phyloP scores from a whole-genome alignment of 495 filamentous ascomycete species.

The Letharia columbiana region DNA sequence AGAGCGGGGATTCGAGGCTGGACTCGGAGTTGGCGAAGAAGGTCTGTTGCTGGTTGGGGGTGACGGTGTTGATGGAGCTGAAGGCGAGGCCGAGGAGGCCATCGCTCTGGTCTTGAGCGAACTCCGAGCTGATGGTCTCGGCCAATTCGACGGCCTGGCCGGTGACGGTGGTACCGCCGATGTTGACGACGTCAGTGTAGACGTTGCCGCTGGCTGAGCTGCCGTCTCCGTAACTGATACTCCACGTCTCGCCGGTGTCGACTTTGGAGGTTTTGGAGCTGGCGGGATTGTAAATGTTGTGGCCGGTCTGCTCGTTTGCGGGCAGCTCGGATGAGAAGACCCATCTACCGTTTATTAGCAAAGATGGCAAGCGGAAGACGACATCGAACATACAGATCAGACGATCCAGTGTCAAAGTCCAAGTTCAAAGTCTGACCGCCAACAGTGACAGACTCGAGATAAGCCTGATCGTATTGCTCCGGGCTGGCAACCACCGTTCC shows the following conservation, averaged over 20 bases:
- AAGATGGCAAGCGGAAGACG: neutral
- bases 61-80: conserved; percentile 62
- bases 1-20: conserved; percentile 56
- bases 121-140: conserved; percentile 51
- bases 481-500: conserved; percentile 47
- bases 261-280: conserved; percentile 36
- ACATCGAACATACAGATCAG: conserved; percentile 53
- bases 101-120: conserved; percentile 54
- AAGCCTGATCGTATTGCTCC: conserved; percentile 50
- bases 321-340: conserved; percentile 45
- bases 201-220: conserved; percentile 58
- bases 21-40: conserved; percentile 71
- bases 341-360: conserved; percentile 33
- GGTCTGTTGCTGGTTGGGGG: conserved; percentile 59
- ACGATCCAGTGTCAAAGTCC: conserved; percentile 68
- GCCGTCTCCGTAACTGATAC: conserved; percentile 68
- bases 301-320: conserved; percentile 43
- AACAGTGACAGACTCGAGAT: conserved; percentile 56
- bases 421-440: conserved; percentile 55
- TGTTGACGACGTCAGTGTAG: conserved; percentile 62
- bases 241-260: conserved; percentile 46
- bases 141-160: conserved; percentile 67
- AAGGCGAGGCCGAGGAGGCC: conserved; percentile 78
- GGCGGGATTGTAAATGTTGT: conserved; percentile 51
- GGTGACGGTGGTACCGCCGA: conserved; percentile 61